Evolutionary conservation across 2,329 filamentous ascomycete genomes (phyloP).

Genomic region (Verticillium albo-atrum): DNA sequence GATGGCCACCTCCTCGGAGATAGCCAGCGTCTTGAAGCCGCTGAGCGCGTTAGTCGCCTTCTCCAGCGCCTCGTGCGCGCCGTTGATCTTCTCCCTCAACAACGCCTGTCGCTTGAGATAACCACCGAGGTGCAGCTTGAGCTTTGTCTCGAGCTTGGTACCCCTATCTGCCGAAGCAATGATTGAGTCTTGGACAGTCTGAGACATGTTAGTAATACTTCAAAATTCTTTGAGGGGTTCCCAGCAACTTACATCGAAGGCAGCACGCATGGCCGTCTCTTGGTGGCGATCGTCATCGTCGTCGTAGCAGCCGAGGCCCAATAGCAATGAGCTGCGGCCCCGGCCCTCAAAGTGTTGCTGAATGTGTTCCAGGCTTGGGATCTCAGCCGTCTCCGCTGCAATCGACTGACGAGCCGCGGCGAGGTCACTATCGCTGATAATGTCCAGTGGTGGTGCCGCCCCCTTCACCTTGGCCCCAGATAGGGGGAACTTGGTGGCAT

Average conservation of each 20-base stretch:
- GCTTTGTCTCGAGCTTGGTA: conserved; percentile 89
- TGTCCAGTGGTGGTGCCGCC: conserved; percentile 52
- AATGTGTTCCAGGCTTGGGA: conserved; percentile 45
- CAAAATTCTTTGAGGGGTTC: too few relatives aligned
- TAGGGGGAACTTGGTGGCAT: conserved; percentile 72
- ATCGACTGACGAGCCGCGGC: conserved; percentile 74
- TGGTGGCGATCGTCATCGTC: conserved; percentile 72
- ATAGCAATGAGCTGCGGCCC: conserved; percentile 55
- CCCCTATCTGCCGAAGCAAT: conserved; percentile 71
- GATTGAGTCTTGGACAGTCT: conserved; percentile 70
- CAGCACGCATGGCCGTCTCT: conserved; percentile 56
- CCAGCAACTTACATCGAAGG: conserved; percentile 67
- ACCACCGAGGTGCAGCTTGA: conserved; percentile 80
- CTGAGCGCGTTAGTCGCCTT: conserved; percentile 69
- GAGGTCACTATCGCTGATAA: conserved; percentile 67
- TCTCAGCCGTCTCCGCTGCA: conserved; percentile 59
- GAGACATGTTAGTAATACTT: conserved; percentile 1
- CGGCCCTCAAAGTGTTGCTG: conserved; percentile 49
- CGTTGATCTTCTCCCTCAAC: conserved; percentile 72
- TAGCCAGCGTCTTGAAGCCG: conserved; percentile 69
- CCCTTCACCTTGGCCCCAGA: conserved; percentile 62
- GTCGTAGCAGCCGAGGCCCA: conserved; percentile 76
- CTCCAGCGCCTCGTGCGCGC: conserved; percentile 69
- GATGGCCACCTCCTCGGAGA: conserved; percentile 76
- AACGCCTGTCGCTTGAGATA: conserved; percentile 84